A percentile compares a stretch with the other conserved stretches of the same genome.
Evolutionary conservation across 2,329 filamentous ascomycete genomes (phyloP).

Genomic region (Acephala macrosclerotiorum): DNA sequence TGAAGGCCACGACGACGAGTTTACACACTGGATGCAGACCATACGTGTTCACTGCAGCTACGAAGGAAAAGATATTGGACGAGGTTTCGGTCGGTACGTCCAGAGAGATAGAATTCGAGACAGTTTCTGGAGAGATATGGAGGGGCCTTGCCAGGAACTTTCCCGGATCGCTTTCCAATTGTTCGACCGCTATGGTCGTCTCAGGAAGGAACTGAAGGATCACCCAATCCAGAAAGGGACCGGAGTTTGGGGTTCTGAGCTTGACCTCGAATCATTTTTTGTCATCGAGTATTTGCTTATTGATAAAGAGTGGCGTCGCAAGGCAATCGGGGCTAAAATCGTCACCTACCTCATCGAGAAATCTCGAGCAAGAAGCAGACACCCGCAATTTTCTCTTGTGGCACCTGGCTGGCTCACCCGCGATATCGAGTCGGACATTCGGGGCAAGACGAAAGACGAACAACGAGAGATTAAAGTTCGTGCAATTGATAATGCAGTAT

Average conservation of each 20-base stretch:
- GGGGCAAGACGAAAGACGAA: conserved; percentile 33
- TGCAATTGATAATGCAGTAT: conserved; percentile 28
- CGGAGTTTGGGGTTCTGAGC: conserved; percentile 42
- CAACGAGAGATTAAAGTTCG: conserved; percentile 24
- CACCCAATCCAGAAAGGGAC: conserved; percentile 41
- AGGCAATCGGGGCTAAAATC: conserved; percentile 44
- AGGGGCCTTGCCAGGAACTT: conserved; percentile 41
- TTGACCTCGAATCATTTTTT: conserved; percentile 41
- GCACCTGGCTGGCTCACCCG: conserved; percentile 30
- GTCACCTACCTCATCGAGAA: conserved; percentile 43
- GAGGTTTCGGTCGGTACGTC: too few species aligned
- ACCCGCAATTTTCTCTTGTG: conserved; percentile 14
- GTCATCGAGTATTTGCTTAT: conserved; percentile 33
- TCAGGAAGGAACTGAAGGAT: conserved; percentile 44
- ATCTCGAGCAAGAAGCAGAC: not conserved
- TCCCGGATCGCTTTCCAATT: conserved; percentile 46
- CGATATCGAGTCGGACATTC: conserved; percentile 37
- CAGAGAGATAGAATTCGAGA: conserved; percentile 6
- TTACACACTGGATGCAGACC: too few species aligned
- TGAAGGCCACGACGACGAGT: too few species aligned
- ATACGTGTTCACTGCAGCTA: too few species aligned
- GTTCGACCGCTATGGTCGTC: conserved; percentile 48
- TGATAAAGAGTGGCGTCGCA: conserved; percentile 37
- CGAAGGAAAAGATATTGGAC: too few species aligned
- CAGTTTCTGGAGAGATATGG: conserved; percentile 47